Percentiles rank a stretch among this genome's conserved stretches.
Evolutionary conservation across 202 grass and related monocot genomes (phyloP).

Genomic region (Cymbopogon flexuosus): DNA sequence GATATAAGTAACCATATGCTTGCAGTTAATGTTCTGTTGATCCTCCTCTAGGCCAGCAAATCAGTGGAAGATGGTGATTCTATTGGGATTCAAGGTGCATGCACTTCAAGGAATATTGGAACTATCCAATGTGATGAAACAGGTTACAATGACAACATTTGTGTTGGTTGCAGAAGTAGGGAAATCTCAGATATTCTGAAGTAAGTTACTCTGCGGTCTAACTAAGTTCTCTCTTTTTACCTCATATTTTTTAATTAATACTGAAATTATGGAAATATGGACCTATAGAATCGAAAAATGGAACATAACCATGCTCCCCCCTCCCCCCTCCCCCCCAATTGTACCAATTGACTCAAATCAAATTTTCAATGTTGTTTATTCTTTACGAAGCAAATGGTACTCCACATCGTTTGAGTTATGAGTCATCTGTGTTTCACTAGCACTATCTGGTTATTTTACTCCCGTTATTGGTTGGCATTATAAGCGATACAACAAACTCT

Average conservation of each 20-base stretch:
- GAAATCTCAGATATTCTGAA: conserved; percentile 31
- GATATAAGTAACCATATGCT: conserved; percentile 3
- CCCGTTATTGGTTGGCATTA: background rate
- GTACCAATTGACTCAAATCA: background rate
- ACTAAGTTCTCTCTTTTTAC: background rate
- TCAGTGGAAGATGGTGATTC: conserved; percentile 12
- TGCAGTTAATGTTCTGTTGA: conserved; percentile 15
- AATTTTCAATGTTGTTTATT: background rate
- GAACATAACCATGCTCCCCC: background rate
- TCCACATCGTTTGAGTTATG: background rate
- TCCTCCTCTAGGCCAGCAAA: conserved; percentile 26
- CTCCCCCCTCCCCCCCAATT: background rate
- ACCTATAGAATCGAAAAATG: background rate
- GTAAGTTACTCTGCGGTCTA: conserved; percentile 33
- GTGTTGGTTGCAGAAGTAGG: conserved; percentile 28
- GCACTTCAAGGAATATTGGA: conserved; percentile 30
- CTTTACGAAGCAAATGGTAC: background rate
- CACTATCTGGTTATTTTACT: conserved; percentile 7
- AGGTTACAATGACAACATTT: background rate
- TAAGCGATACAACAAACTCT: background rate
- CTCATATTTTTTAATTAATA: background rate
- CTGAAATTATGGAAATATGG: background rate
- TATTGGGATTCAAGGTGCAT: conserved; percentile 19
- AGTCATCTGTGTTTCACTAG: conserved; percentile 8
- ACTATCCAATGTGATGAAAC: conserved; percentile 21